Conservation (phyloP, 2,329 filamentous ascomycete genomes). For the Pseudocercospora fuligena region DNA sequence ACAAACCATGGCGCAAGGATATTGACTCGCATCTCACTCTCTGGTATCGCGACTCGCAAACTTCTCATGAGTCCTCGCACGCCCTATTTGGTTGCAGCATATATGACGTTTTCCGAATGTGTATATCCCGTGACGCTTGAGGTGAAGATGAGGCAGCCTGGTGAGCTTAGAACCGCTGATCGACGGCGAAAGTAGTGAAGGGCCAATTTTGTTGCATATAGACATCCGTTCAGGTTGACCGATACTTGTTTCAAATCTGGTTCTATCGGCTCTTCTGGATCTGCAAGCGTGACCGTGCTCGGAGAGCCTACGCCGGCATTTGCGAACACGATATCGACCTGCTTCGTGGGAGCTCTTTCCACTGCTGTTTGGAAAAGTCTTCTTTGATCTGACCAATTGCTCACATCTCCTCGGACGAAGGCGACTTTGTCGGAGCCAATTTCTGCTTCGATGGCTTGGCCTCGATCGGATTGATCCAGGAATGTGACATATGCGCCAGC, state of each 20-base stretch:
- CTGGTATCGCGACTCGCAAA: background rate
- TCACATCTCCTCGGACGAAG: background rate
- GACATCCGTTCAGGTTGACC: background rate
- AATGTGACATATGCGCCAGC: background rate
- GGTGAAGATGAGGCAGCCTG: conserved; percentile 11
- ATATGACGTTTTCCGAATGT: background rate
- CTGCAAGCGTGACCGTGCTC: background rate
- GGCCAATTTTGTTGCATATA: conserved; percentile 14
- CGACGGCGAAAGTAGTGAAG: conserved; percentile 4
- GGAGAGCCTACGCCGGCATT: background rate
- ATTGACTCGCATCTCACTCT: conserved; percentile 8
- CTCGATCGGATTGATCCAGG: background rate
- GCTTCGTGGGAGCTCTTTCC: conserved; percentile 26
- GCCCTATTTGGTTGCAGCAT: conserved; percentile 3
- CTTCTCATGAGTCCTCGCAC: conserved; percentile 4
- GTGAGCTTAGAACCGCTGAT: background rate
- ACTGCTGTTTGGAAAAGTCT: conserved; percentile 29
- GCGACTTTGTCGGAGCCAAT: background rate
- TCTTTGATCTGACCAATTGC: background rate
- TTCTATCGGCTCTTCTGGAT: conserved; percentile 7
- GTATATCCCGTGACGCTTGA: conserved; percentile 8
- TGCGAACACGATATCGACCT: conserved; percentile 37
- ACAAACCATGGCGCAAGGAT: conserved; percentile 8
- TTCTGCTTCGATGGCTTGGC: background rate
- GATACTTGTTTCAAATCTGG: conserved; percentile 2